Evolutionary conservation across 176 grass and related monocot genomes (phyloP).

Genomic region (Elaeis guineensis): DNA sequence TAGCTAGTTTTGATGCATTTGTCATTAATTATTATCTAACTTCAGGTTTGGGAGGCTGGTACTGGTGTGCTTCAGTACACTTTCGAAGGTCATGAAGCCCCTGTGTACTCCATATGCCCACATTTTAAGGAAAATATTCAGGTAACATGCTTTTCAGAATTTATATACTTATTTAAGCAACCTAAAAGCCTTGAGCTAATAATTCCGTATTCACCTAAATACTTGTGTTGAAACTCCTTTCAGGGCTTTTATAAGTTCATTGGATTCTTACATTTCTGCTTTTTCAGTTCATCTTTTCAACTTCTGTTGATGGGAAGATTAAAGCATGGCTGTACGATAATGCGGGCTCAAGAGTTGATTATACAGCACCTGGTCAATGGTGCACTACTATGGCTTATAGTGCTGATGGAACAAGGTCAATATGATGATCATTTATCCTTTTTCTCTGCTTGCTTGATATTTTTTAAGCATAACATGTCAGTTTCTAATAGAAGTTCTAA

Average conservation of each 20-base stretch:
- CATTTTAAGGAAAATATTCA: slow-evolving; percentile 23
- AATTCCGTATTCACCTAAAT: too few species aligned
- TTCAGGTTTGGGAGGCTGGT: slow-evolving; percentile 25
- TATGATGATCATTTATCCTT: not conserved
- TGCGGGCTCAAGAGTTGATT: slow-evolving; percentile 14
- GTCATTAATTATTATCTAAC: not conserved
- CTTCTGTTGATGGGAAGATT: slow-evolving; percentile 28
- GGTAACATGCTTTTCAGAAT: slow-evolving; percentile 8
- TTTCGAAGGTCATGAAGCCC: slow-evolving; percentile 18
- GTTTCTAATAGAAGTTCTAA: too few species aligned
- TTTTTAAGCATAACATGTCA: too few species aligned
- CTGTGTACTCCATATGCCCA: slow-evolving; percentile 24
- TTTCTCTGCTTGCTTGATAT: not conserved
- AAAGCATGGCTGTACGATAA: slow-evolving; percentile 34
- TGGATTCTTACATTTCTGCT: not conserved
- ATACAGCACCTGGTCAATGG: slow-evolving; percentile 17
- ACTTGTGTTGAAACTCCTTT: too few species aligned
- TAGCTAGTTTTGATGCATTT: slow-evolving; percentile 8
- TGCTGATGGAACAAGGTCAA: slow-evolving; percentile 28
- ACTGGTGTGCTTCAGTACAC: slow-evolving; percentile 10
- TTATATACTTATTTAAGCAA: too few species aligned
- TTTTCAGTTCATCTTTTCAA: slow-evolving; percentile 32
- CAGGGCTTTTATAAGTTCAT: too few species aligned
- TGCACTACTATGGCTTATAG: slow-evolving; percentile 22
- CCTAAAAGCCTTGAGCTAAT: too few species aligned